A percentile compares a stretch with the other conserved stretches of the same genome.
Evolutionary conservation across 306 rosid genomes (phyloP).

Genomic region (Inga leiocalycina): DNA sequence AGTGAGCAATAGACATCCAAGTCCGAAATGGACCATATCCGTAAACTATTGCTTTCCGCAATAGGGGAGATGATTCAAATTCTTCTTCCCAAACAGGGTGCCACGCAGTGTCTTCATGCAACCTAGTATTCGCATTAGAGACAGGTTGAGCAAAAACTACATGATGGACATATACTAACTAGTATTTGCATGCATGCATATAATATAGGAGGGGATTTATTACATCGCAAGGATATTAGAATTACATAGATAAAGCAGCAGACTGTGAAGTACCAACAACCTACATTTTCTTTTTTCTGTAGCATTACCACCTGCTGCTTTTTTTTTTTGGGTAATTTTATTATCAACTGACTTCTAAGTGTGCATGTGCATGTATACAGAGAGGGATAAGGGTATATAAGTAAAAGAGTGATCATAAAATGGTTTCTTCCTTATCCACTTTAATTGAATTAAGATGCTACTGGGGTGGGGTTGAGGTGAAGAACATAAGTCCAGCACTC

Average conservation of each 20-base stretch:
- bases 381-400: background rate
- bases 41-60: conserved; percentile 74
- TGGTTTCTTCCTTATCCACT: background rate
- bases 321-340: background rate
- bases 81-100: conserved; percentile 80
- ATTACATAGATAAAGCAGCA: background rate
- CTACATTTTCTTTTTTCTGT: conserved; percentile 7
- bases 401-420: background rate
- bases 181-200: background rate
- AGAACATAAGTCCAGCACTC: conserved; percentile 23
- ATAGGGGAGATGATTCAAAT: conserved; percentile 68
- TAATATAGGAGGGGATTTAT: background rate
- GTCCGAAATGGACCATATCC: conserved; percentile 92
- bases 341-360: background rate
- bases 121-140: conserved; percentile 49
- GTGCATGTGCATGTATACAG: background rate
- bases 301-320: background rate
- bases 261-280: background rate
- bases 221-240: conserved; percentile 14
- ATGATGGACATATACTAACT: background rate
- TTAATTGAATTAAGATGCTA: conserved; percentile 11
- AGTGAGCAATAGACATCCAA: conserved; percentile 96
- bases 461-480: conserved; percentile 7
- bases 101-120: conserved; percentile 94
- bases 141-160: conserved; percentile 27